Evolutionary conservation across 495 filamentous ascomycete species (phyloP).

Genomic region (Xylaria curta): DNA sequence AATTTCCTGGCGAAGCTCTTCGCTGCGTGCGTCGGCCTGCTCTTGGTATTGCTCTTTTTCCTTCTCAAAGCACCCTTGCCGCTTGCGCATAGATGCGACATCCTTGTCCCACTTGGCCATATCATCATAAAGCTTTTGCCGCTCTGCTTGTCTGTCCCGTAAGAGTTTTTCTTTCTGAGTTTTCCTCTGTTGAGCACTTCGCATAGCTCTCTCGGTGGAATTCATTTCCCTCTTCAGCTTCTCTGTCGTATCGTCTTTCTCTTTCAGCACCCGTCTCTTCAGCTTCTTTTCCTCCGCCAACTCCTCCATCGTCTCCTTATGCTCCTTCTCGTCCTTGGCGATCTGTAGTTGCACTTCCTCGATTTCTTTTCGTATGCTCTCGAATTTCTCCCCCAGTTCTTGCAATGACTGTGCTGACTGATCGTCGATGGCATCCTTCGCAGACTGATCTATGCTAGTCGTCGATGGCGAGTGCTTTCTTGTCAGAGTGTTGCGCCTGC

Average conservation of each 20-base stretch:
- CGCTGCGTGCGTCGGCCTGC: constrained; percentile 36
- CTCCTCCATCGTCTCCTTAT: constrained; percentile 73
- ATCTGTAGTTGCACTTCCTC: constrained; percentile 62
- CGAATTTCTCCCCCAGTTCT: constrained; percentile 72
- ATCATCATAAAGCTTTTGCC: constrained; percentile 60
- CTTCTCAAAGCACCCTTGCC: constrained; percentile 49
- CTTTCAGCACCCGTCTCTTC: constrained; percentile 74
- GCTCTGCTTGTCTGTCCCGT: constrained; percentile 74
- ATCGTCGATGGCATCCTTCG: constrained; percentile 52
- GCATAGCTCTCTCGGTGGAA: constrained; percentile 79
- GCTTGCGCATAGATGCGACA: constrained; percentile 54
- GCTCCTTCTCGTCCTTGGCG: constrained; percentile 71
- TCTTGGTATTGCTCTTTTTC: constrained; percentile 47
- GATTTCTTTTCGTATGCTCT: constrained; percentile 72
- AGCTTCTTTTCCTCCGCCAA: constrained; percentile 72
- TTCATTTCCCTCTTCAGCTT: constrained; percentile 82
- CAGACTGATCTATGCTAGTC: constrained; percentile 61
- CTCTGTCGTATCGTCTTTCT: constrained; percentile 84
- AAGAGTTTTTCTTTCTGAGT: constrained; percentile 80
- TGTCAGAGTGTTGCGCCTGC: constrained; percentile 70
- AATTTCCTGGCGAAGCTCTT: constrained; percentile 41
- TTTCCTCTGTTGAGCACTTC: constrained; percentile 80
- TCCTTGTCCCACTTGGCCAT: constrained; percentile 63
- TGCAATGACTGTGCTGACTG: constrained; percentile 53
- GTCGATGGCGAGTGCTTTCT: constrained; percentile 79